Evolutionary conservation across 129 eudicot species (phyloP), one percentile per base, ranked within the genome.

Genomic region (Erigeron canadensis): DNA sequence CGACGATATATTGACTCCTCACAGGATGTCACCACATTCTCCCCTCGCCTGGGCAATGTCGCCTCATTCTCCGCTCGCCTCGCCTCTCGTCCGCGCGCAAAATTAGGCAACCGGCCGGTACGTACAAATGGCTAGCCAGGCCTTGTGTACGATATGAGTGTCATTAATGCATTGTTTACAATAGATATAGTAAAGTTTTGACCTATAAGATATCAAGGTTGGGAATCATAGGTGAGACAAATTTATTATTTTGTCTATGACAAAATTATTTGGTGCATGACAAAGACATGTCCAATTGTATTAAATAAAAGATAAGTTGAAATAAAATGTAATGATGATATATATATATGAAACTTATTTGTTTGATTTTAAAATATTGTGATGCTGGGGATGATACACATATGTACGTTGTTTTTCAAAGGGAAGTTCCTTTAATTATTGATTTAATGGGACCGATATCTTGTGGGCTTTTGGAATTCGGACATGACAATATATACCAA

Each of bases 11-110:
- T 51, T 72, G 78, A 73, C 80, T 15, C 83, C 87, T 38, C 87
- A 79, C 5, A 54, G 79, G 16, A 72, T 75, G 80, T 84, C 87
- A 2, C 87, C 88, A 6, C 88, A 84, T 58, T 58, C 63, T 58
- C 63, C 63, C 5, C 41, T 58, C 7, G 38, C 63, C 8, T 58
- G 81, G 46, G 34, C 34, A 28, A 65, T 70, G 78, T 84, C 89
- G 17, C 89, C 91, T 4, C 91, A 86, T 69, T 86, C 87, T 0
- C 91, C 91, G 11, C 73, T 86, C 9, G 69, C 83, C 60, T 86
- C 90, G 4, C 90, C 90, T 7, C 75, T 86, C 1, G 87, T 86
- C 18, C 77, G 81, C 15, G 84, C 90, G 7, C 81, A 78, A 57
- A 80, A 74, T 45, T 82, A 77, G 45, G 43, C 15, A 11, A 50